Conservation (phyloP, 129 eudicot genomes). For the Flaveria trinervia region DNA sequence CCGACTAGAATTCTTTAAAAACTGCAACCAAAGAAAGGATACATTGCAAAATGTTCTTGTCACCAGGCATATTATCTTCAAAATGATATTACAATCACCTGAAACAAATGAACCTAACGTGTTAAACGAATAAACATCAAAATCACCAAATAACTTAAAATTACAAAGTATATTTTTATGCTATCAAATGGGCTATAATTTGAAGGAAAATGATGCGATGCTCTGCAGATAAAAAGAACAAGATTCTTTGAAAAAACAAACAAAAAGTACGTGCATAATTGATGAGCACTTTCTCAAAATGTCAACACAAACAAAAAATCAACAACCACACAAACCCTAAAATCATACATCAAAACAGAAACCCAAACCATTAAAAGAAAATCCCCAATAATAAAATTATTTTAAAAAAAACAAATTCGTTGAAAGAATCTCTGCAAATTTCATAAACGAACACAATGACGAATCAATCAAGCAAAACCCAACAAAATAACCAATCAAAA, state of each 20-base stretch:
- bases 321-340: constrained; percentile 1
- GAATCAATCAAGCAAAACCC: neutral
- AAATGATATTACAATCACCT: constrained; percentile 11
- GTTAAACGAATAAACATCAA: constrained; percentile 4
- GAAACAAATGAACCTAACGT: constrained; percentile 10
- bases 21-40: constrained; percentile 36
- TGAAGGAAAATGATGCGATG: constrained; percentile 27
- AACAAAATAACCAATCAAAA: no score
- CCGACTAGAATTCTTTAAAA: neutral
- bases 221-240: constrained; percentile 36
- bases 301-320: neutral
- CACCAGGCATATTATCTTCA: constrained; percentile 61
- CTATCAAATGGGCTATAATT: neutral
- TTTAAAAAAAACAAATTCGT: no score
- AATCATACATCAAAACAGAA: neutral
- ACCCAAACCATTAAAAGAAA: neutral
- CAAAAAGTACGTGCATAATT: constrained; percentile 8
- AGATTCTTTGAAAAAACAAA: constrained; percentile 27
- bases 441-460: neutral
- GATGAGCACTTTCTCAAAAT: constrained; percentile 22
- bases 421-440: neutral
- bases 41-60: constrained; percentile 59
- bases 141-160: neutral
- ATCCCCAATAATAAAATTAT: neutral
- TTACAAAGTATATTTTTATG: constrained; percentile 7